phyloP scores from a whole-genome alignment of 805 yeast genomes.

The Yamadazyma akitaensis region DNA sequence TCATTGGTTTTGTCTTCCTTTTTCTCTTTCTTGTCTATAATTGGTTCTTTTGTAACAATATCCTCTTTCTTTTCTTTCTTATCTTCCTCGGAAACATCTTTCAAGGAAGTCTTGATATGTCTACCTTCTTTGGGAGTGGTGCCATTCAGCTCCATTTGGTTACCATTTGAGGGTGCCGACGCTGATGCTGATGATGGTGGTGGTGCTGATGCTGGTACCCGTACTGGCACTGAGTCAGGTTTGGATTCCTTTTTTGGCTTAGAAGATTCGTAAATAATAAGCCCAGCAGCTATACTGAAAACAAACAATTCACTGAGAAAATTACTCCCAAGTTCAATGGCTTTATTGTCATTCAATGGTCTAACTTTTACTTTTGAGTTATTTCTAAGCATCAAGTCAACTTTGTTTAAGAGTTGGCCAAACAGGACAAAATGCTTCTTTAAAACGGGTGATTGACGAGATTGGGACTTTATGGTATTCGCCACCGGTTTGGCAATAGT shows the following conservation, averaged over 20 bases:
- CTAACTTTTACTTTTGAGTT: conserved; percentile 54
- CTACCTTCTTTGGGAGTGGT: conserved; percentile 18
- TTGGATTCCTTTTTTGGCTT: conserved; percentile 63
- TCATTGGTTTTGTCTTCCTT: neutral
- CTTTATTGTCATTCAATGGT: conserved; percentile 78
- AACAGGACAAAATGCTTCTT: conserved; percentile 58
- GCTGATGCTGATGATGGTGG: neutral
- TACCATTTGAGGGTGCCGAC: neutral
- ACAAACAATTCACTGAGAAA: conserved; percentile 74
- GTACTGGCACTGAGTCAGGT: conserved; percentile 32
- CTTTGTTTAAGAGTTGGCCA: conserved; percentile 68
- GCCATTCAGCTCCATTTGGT: neutral
- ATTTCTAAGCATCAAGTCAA: conserved; percentile 62
- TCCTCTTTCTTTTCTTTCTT: neutral
- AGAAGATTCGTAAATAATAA: conserved; percentile 67
- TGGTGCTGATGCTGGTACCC: neutral
- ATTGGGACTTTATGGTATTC: conserved; percentile 65
- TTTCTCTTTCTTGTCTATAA: neutral
- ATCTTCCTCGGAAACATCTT: neutral
- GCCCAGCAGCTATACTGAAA: conserved; percentile 75
- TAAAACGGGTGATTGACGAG: conserved; percentile 67
- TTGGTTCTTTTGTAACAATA: neutral
- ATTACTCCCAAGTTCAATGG: conserved; percentile 79
- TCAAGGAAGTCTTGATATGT: conserved; percentile 32
- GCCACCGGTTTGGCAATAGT: conserved; percentile 82